Base-by-base conservation (phyloP, 164 flowering plant species). In the Litsea cubeba region DNA sequence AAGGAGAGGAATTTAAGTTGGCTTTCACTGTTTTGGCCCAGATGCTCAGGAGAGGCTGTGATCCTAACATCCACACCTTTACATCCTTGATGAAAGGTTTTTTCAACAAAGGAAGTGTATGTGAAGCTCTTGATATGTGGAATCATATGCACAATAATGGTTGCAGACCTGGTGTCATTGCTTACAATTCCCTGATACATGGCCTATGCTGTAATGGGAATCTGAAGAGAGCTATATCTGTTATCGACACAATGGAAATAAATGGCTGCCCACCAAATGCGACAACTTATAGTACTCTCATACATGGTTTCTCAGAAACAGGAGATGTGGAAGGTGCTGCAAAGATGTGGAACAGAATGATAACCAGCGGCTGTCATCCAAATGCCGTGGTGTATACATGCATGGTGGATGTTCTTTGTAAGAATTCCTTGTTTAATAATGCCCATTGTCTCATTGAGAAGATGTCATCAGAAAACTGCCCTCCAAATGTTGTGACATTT, bases 391-490 rank as follows among this genome's bases (percentile, higher is more conserved):
- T 77, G 14, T 90, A 89, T 67, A 92, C 97, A 18, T 82, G 87
- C 84, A 91, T 92, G 97, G 85, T 94, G 75, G 90, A 86, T 79
- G 90, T 76, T 26, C 89, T 94, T 75, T 89, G 91, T 68, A 81
- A 79, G 76, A 85, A 82, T 69, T 83, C 74, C 63, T 82, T 88
- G 97, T 89, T 89, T 78, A 46, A 85, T 74, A 81, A 88, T 76
- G 98, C 94, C 73, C 71, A 81, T 64, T 71, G 22, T 46, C 87
- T 94, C 63, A 76, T 92, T 60, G 87, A 86, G 79, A 82, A 72
- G 12, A 91, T 94, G 97, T 71, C 70, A 22, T 32, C 28, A 68
- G 87, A 88, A 17, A 84, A 82, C 12, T 89, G 91, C 75, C 84
- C 87, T 20, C 98, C 96, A 65, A 90, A 81, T 78, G 79, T 80